These are phyloP conservation scores for Globisporangium nagaii DNA, from an alignment of 352 stramenopile species.

Conservation along the genomic window DNA sequence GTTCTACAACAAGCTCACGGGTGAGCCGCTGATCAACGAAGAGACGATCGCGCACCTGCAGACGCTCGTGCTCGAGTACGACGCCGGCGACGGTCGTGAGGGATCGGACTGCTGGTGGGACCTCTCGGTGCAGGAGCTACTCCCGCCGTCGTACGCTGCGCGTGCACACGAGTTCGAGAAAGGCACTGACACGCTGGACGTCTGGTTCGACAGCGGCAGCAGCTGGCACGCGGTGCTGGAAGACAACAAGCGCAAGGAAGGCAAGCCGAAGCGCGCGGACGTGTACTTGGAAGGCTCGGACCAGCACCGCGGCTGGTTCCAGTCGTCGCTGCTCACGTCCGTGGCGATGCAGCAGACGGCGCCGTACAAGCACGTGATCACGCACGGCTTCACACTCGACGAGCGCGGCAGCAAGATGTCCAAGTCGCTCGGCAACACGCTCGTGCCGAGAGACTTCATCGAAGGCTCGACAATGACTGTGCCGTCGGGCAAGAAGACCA, in stretches of 20 bases:
- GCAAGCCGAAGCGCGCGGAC: slow-evolving; percentile 80
- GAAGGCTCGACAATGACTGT: slow-evolving; percentile 71
- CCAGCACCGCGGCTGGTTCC: slow-evolving; percentile 99
- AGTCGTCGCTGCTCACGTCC: slow-evolving; percentile 95
- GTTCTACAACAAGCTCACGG: slow-evolving; percentile 92
- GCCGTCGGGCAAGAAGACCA: slow-evolving; percentile 67
- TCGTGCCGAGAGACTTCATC: slow-evolving; percentile 94
- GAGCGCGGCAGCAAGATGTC: slow-evolving; percentile 99
- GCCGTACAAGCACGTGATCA: slow-evolving; percentile 97
- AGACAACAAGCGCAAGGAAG: slow-evolving; percentile 28
- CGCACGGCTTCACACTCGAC: slow-evolving; percentile 98
- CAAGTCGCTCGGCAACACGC: slow-evolving; percentile 97
- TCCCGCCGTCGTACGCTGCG: slow-evolving; percentile 49
- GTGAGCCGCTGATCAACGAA: slow-evolving; percentile 89
- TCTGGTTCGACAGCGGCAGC: slow-evolving; percentile 98
- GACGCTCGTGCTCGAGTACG: slow-evolving; percentile 41
- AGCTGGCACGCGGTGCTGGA: slow-evolving; percentile 71
- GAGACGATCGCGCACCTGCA: slow-evolving; percentile 89
- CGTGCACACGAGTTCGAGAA: slow-evolving; percentile 90
- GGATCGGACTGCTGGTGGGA: slow-evolving; percentile 97
- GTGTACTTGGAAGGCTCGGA: slow-evolving; percentile 97
- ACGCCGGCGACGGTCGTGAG: slow-evolving; percentile 53
- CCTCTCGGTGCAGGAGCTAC: slow-evolving; percentile 67
- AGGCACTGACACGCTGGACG: slow-evolving; percentile 97
- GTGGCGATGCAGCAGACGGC: slow-evolving; percentile 74